Evolutionary conservation across 176 grass and related monocot species (phyloP).

Genomic region (Pontederia paniculata): DNA sequence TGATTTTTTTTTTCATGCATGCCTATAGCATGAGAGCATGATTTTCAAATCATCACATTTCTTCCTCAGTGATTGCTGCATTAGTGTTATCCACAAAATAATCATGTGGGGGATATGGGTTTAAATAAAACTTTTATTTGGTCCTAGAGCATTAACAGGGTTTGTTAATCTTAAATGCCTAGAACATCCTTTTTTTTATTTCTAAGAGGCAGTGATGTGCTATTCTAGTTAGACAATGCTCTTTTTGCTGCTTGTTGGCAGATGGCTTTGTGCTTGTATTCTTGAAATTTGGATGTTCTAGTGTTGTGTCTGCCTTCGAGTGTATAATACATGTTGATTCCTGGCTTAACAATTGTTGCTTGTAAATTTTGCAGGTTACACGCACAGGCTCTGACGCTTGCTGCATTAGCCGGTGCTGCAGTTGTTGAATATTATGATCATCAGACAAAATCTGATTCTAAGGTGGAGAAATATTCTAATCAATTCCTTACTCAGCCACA

Average conservation of each 20-base stretch:
- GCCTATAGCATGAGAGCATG: no score
- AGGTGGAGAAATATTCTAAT: slow-evolving; percentile 56
- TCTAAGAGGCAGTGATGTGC: no score
- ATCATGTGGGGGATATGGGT: no score
- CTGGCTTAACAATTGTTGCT: neutral
- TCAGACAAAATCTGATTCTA: slow-evolving; percentile 44
- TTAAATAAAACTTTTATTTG: no score
- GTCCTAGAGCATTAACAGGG: no score
- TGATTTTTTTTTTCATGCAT: no score
- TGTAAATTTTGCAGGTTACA: slow-evolving; percentile 62
- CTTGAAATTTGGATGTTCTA: slow-evolving; percentile 8
- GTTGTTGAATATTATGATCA: slow-evolving; percentile 81
- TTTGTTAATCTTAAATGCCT: no score
- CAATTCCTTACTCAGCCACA: slow-evolving; percentile 60
- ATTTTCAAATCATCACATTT: no score
- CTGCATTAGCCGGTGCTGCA: slow-evolving; percentile 63
- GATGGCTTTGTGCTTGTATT: neutral
- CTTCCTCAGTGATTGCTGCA: no score
- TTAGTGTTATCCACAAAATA: no score
- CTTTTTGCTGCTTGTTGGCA: neutral
- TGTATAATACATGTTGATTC: neutral
- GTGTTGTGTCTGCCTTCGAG: neutral
- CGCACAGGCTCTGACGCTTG: slow-evolving; percentile 69
- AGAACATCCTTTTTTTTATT: no score
- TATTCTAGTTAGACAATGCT: neutral